Percentiles rank a stretch among this genome's conserved stretches.
Conservation (phyloP, 2,329 filamentous ascomycete species). For the Paecilomyces sp. region DNA sequence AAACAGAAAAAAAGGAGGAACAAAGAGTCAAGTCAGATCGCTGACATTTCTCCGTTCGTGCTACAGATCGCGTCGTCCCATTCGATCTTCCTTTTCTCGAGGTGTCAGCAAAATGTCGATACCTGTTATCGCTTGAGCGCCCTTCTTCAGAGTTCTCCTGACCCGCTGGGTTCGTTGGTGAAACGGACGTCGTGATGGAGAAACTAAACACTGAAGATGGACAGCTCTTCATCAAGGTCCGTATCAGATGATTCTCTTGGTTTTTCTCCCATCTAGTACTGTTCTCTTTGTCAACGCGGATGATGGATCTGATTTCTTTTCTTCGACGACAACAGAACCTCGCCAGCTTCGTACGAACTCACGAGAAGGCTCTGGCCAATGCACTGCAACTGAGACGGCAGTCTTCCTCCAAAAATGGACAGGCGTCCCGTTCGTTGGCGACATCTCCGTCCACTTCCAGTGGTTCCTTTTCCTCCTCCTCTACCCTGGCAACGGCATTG, state of each 20-base stretch:
- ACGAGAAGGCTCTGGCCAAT: slow-evolving; percentile 96
- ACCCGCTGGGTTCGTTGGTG: slow-evolving; percentile 21
- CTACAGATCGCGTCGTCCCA: slow-evolving; percentile 8
- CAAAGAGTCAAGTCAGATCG: slow-evolving; percentile 7
- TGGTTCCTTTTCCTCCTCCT: slow-evolving; percentile 62
- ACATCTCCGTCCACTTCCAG: slow-evolving; percentile 49
- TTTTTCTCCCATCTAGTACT: not conserved
- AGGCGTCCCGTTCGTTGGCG: slow-evolving; percentile 46
- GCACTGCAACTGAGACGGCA: slow-evolving; percentile 77
- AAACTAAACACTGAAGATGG: slow-evolving; percentile 44
- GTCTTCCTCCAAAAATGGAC: slow-evolving; percentile 56
- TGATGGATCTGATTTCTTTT: not conserved
- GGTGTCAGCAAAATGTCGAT: slow-evolving; percentile 28
- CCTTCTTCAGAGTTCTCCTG: slow-evolving; percentile 27
- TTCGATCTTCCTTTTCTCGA: slow-evolving; percentile 5
- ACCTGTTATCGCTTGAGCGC: slow-evolving; percentile 25
- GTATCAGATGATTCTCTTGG: slow-evolving; percentile 5
- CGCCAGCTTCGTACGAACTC: slow-evolving; percentile 89
- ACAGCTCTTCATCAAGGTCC: slow-evolving; percentile 43
- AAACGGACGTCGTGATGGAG: slow-evolving; percentile 35
- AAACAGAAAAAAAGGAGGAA: not conserved
- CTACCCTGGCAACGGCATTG: slow-evolving; percentile 70
- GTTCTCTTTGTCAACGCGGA: slow-evolving; percentile 1
- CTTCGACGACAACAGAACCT: slow-evolving; percentile 60
- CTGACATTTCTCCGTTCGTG: slow-evolving; percentile 9